These are phyloP conservation scores for Lactarius hengduanensis DNA, from an alignment of 768 basidiomycete species.

Conservation along the genomic window DNA sequence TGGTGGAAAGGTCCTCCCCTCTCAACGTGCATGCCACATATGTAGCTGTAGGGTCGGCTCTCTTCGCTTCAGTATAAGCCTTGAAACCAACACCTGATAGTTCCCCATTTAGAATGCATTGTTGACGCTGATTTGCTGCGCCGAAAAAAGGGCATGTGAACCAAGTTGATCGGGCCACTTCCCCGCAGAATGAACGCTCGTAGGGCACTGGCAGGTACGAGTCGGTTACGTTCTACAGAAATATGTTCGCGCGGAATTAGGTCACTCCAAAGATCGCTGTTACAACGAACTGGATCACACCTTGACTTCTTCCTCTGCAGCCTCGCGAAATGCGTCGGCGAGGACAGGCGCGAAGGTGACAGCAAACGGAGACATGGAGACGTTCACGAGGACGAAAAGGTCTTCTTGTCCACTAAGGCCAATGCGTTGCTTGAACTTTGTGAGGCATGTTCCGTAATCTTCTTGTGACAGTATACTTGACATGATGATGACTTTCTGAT, in stretches of 20 bases:
- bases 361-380: constrained; percentile 43
- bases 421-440: constrained; percentile 40
- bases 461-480: constrained; percentile 37
- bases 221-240: constrained; percentile 36
- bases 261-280: background rate
- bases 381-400: constrained; percentile 39
- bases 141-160: constrained; percentile 41
- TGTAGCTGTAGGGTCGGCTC: constrained; percentile 25
- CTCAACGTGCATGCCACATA: constrained; percentile 31
- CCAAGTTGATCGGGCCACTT: constrained; percentile 36
- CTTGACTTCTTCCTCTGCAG: constrained; percentile 38
- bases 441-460: constrained; percentile 39
- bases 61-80: constrained; percentile 28
- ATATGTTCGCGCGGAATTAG: constrained; percentile 1
- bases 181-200: constrained; percentile 43
- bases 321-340: constrained; percentile 37
- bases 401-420: constrained; percentile 36
- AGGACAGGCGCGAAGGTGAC: constrained; percentile 36
- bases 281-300: constrained; percentile 27
- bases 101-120: constrained; percentile 40
- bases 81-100: constrained; percentile 29
- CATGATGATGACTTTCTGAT: constrained; percentile 30
- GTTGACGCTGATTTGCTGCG: constrained; percentile 38
- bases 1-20: constrained; percentile 19
- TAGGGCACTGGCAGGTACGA: constrained; percentile 30